These are phyloP conservation scores for Ustanciosporium gigantosporum DNA, from an alignment of 1,284 basidiomycete species.

Conservation along the genomic window DNA sequence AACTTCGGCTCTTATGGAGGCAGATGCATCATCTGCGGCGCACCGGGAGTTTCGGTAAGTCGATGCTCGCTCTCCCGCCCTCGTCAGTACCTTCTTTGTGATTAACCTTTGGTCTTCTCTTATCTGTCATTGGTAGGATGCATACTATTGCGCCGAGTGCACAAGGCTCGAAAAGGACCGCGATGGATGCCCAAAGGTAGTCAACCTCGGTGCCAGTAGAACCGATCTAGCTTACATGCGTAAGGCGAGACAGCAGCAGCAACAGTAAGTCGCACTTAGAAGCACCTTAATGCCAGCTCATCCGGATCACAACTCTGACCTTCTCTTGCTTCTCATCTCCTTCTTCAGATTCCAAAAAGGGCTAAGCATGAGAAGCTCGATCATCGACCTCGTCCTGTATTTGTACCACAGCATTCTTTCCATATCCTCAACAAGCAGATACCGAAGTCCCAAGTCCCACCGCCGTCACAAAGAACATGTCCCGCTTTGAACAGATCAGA, in stretches of 20 bases:
- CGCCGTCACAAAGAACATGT: too few species aligned
- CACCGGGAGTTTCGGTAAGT: conserved; percentile 54
- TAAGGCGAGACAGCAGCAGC: conserved; percentile 45
- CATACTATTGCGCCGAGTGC: conserved; percentile 66
- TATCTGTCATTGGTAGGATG: conserved; percentile 53
- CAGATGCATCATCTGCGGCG: conserved; percentile 86
- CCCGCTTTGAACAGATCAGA: too few species aligned
- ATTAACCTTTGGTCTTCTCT: too few species aligned
- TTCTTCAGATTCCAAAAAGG: conserved; percentile 21
- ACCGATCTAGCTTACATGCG: conserved; percentile 52
- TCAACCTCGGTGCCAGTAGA: conserved; percentile 76
- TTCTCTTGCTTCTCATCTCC: background rate
- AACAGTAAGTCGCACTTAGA: conserved; percentile 27
- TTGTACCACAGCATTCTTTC: too few species aligned
- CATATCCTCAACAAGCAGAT: too few species aligned
- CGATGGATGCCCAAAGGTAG: conserved; percentile 98
- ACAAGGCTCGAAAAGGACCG: conserved; percentile 94
- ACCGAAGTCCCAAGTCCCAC: too few species aligned
- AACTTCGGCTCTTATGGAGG: conserved; percentile 95
- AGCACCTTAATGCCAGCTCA: background rate
- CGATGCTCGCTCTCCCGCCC: too few species aligned
- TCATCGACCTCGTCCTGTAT: too few species aligned
- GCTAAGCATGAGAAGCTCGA: background rate
- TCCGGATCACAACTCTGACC: background rate
- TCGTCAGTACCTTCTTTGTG: too few species aligned